Conservation (phyloP, 1,139 yeast species). For the Debaryomycetaceae sp. region DNA sequence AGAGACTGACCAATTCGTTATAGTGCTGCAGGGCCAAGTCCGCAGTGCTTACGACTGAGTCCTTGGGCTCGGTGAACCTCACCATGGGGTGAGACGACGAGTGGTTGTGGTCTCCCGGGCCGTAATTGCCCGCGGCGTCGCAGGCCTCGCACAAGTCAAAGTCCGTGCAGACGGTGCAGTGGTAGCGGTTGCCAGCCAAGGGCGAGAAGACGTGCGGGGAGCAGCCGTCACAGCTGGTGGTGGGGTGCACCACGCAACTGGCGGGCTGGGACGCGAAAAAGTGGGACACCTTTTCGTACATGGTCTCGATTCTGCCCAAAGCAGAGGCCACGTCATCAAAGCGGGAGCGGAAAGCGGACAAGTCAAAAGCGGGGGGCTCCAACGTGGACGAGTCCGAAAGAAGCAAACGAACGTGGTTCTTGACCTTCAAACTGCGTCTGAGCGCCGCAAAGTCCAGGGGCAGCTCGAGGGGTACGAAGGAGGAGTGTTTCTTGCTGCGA, state of each 20-base stretch:
- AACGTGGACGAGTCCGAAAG: slow-evolving; percentile 11
- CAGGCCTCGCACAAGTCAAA: slow-evolving; percentile 49
- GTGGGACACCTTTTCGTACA: neutral
- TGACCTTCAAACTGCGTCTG: slow-evolving; percentile 36
- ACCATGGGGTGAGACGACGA: slow-evolving; percentile 21
- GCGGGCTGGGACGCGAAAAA: slow-evolving; percentile 1
- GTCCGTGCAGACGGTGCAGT: slow-evolving; percentile 44
- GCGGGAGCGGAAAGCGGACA: slow-evolving; percentile 14
- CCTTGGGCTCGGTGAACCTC: slow-evolving; percentile 14
- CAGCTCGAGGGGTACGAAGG: slow-evolving; percentile 28
- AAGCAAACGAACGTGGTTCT: slow-evolving; percentile 23
- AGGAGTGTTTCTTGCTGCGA: slow-evolving; percentile 33
- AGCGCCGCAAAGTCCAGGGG: slow-evolving; percentile 34
- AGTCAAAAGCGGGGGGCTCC: slow-evolving; percentile 6
- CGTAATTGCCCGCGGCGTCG: slow-evolving; percentile 14
- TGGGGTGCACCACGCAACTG: slow-evolving; percentile 24
- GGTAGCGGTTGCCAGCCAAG: slow-evolving; percentile 40
- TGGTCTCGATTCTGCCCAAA: neutral
- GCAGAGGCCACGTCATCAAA: slow-evolving; percentile 13
- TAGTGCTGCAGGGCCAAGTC: neutral
- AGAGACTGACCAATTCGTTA: neutral
- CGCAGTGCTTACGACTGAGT: neutral
- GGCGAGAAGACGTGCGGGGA: slow-evolving; percentile 16
- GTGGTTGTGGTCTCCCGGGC: slow-evolving; percentile 13
- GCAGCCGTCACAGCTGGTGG: slow-evolving; percentile 33